phyloP scores from a whole-genome alignment of 2,329 filamentous ascomycete species.

The Trichoderma sp. region DNA sequence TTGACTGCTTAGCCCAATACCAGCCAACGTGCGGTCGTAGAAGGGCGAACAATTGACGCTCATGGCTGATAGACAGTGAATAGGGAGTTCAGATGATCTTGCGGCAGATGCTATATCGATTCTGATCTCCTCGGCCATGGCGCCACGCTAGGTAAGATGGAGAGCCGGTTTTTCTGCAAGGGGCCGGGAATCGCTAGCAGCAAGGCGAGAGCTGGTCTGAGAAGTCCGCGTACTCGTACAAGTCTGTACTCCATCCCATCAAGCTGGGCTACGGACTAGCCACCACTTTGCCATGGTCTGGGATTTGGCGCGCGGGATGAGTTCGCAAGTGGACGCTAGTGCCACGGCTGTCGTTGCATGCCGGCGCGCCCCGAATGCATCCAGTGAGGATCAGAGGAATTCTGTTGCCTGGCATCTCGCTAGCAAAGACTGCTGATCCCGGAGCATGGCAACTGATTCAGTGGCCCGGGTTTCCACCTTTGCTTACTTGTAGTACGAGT shows the following conservation, averaged over 20 bases:
- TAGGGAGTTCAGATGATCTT: background rate
- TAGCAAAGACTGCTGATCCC: background rate
- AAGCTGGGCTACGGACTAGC: background rate
- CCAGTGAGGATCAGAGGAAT: slow-evolving; percentile 33
- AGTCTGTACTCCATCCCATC: background rate
- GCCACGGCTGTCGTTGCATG: background rate
- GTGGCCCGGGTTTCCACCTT: background rate
- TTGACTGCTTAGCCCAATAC: background rate
- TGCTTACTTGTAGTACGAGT: background rate
- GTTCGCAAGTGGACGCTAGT: slow-evolving; percentile 8
- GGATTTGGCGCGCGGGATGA: slow-evolving; percentile 11
- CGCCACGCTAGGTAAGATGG: background rate
- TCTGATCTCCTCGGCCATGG: background rate
- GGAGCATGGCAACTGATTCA: slow-evolving; percentile 1
- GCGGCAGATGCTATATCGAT: background rate
- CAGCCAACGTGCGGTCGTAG: background rate
- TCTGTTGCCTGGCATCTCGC: slow-evolving; percentile 33
- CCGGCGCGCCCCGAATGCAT: slow-evolving; percentile 18
- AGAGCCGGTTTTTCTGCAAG: background rate
- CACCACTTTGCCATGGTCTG: background rate
- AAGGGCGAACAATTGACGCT: background rate
- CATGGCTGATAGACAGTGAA: background rate
- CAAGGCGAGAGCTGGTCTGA: background rate
- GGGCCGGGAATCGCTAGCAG: background rate
- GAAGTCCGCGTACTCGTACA: background rate